phyloP scores from a whole-genome alignment of 305 asterid species.

The Fraxinus angustifolia region DNA sequence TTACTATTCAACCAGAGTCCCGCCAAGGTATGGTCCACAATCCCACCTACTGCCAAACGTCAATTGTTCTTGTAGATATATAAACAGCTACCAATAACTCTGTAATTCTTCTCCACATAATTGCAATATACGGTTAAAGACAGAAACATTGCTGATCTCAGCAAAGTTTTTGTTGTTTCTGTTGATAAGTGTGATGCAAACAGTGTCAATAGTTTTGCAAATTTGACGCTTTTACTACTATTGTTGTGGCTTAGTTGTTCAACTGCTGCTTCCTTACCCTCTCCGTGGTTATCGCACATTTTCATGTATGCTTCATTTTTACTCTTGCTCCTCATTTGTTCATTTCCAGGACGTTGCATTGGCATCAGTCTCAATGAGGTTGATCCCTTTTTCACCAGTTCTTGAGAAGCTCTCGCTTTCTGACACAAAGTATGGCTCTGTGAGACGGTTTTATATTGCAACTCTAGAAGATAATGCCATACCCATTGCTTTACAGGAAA shows the following conservation, averaged over 20 bases:
- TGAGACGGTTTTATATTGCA: conserved; percentile 73
- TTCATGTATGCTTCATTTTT: background rate
- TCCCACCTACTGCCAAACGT: background rate
- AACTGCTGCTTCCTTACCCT: background rate
- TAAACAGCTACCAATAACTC: background rate
- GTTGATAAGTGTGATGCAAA: background rate
- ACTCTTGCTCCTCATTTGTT: conserved; percentile 8
- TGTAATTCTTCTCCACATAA: background rate
- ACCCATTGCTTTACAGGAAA: conserved; percentile 63
- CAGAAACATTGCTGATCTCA: background rate
- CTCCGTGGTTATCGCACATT: background rate
- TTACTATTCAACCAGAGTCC: conserved; percentile 90
- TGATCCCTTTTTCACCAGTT: conserved; percentile 79
- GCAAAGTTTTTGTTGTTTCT: background rate
- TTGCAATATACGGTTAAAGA: background rate
- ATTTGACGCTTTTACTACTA: background rate
- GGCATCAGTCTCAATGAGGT: conserved; percentile 94
- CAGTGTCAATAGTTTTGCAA: background rate
- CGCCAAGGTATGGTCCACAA: conserved; percentile 56
- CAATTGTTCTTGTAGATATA: background rate
- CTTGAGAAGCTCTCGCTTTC: conserved; percentile 81
- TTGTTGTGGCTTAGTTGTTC: background rate
- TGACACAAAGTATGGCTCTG: conserved; percentile 65
- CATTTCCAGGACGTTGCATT: conserved; percentile 75
- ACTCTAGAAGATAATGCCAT: conserved; percentile 89